phyloP scores from a whole-genome alignment of 345 rosid species.

The Nasturtium officinale region DNA sequence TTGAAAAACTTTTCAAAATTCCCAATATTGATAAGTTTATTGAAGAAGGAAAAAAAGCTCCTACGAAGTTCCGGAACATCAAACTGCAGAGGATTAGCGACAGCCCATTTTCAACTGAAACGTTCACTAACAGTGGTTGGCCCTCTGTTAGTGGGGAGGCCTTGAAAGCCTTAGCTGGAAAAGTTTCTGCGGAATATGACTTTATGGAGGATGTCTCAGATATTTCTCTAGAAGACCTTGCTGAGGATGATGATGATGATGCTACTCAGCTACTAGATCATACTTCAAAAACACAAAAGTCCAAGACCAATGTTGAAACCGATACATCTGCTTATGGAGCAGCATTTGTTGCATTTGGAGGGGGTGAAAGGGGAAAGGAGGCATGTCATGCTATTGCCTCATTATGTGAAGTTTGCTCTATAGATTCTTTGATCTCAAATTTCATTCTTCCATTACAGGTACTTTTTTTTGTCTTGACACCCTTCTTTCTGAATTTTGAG shows the following conservation, averaged over 20 bases:
- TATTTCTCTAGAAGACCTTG: conserved; percentile 42
- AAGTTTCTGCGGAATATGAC: conserved; percentile 75
- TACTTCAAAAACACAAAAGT: conserved; percentile 29
- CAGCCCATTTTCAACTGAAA: conserved; percentile 54
- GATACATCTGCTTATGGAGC: conserved; percentile 61
- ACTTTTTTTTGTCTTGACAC: not conserved
- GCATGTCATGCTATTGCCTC: conserved; percentile 96
- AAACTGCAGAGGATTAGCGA: conserved; percentile 57
- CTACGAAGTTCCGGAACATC: conserved; percentile 70
- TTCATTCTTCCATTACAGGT: conserved; percentile 98
- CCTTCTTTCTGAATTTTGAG: not conserved
- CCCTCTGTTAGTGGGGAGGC: conserved; percentile 83
- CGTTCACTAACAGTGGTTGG: conserved; percentile 73
- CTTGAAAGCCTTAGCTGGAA: conserved; percentile 76
- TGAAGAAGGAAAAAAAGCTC: conserved; percentile 81
- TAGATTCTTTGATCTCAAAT: conserved; percentile 89
- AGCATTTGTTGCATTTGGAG: conserved; percentile 58
- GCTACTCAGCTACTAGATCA: conserved; percentile 33
- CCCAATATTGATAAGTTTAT: conserved; percentile 75
- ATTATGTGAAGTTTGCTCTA: conserved; percentile 88
- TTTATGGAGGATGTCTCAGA: conserved; percentile 47
- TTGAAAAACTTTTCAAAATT: conserved; percentile 56
- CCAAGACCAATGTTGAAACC: conserved; percentile 32
- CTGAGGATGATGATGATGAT: conserved; percentile 24
- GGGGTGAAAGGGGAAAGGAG: conserved; percentile 63